These are phyloP conservation scores for Chaetomiaceae sp. DNA, from an alignment of 2,329 filamentous ascomycete species.

Conservation along the genomic window DNA sequence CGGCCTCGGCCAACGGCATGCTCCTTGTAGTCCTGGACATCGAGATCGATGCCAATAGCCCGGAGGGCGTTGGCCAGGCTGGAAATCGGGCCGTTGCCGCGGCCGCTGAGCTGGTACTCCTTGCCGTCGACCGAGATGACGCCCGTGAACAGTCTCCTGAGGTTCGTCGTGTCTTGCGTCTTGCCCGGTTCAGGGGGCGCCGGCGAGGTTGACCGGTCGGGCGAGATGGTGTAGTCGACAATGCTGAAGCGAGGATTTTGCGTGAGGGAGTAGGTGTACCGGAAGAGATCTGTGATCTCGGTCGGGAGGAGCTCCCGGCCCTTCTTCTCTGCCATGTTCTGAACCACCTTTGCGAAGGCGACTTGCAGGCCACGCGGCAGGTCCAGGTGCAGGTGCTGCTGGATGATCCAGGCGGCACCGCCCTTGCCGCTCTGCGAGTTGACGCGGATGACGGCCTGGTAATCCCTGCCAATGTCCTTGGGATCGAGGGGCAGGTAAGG, in stretches of 20 bases:
- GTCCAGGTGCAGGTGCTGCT: conserved; percentile 83
- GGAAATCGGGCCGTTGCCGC: conserved; percentile 87
- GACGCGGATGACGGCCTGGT: conserved; percentile 96
- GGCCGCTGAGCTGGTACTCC: conserved; percentile 73
- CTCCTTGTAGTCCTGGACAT: conserved; percentile 94
- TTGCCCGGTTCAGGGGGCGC: conserved; percentile 63
- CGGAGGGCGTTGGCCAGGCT: conserved; percentile 78
- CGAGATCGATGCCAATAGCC: conserved; percentile 75
- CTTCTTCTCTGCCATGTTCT: conserved; percentile 71
- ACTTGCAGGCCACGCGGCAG: conserved; percentile 88
- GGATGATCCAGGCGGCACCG: conserved; percentile 89
- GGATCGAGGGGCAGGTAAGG: conserved; percentile 93
- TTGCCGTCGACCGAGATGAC: conserved; percentile 76
- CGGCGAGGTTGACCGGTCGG: conserved; percentile 75
- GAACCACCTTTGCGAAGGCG: conserved; percentile 84
- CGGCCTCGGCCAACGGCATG: conserved; percentile 80
- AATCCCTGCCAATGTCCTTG: conserved; percentile 89
- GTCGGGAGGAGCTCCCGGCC: conserved; percentile 77
- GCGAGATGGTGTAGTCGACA: conserved; percentile 85
- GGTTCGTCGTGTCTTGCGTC: conserved; percentile 70
- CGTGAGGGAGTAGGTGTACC: conserved; percentile 79
- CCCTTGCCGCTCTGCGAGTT: conserved; percentile 96
- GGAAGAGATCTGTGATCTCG: conserved; percentile 86
- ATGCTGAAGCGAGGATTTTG: conserved; percentile 80
- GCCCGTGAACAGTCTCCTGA: conserved; percentile 79